These are phyloP conservation scores for Ormosia emarginata DNA, from an alignment of 306 rosid species.

Conservation along the genomic window DNA sequence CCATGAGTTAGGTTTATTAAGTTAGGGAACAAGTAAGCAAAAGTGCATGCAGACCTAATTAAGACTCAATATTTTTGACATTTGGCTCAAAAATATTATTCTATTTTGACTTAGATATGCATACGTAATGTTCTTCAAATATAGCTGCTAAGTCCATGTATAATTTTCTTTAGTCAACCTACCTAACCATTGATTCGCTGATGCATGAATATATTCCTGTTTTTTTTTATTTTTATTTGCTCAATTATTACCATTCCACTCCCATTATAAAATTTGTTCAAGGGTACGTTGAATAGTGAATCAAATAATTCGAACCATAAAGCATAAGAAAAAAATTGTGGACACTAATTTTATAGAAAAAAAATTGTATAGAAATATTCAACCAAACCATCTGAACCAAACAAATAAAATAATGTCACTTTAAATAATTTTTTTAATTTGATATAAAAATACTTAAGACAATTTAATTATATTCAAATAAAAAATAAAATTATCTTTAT, in stretches of 20 bases:
- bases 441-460: too few species aligned
- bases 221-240: not conserved
- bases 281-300: not conserved
- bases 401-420: not conserved
- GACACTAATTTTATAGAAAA: not conserved
- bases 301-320: not conserved
- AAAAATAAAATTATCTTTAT: too few species aligned
- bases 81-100: not conserved
- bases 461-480: too few species aligned
- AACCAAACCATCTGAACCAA: not conserved
- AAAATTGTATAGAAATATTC: not conserved
- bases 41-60: conserved; percentile 11
- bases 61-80: not conserved
- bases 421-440: too few species aligned
- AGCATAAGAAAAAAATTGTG: not conserved
- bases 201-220: not conserved
- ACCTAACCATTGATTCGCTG: not conserved
- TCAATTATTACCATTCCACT: not conserved
- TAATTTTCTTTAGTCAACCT: not conserved
- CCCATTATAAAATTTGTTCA: not conserved
- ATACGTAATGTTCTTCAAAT: conserved; percentile 9
- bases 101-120: not conserved
- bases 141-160: not conserved
- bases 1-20: not conserved
- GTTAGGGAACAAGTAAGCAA: not conserved